Conservation (phyloP, 2,329 filamentous ascomycete species). For the Dendryphion nanum region DNA sequence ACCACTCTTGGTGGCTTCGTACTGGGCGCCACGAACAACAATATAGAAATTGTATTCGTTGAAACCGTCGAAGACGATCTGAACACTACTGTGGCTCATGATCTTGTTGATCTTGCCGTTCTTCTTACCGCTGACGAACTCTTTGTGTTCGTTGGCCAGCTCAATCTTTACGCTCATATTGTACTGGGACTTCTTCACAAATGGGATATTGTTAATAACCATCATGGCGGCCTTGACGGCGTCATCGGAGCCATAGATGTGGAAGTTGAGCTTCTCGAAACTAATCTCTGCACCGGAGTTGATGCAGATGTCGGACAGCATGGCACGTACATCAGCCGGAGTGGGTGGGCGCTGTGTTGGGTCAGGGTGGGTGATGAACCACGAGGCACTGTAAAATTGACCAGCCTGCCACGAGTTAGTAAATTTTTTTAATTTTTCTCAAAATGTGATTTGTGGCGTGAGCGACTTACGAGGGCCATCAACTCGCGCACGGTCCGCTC, state of each 20-base stretch:
- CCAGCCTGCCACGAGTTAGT: slow-evolving; percentile 62
- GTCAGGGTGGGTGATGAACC: slow-evolving; percentile 85
- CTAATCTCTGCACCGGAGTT: slow-evolving; percentile 93
- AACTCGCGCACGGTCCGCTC: slow-evolving; percentile 94
- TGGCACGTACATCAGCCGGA: slow-evolving; percentile 73
- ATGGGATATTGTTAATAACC: slow-evolving; percentile 88
- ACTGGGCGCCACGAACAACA: slow-evolving; percentile 87
- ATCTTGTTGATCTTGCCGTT: slow-evolving; percentile 99
- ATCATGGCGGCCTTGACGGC: slow-evolving; percentile 92
- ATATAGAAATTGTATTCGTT: slow-evolving; percentile 99
- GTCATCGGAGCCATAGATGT: slow-evolving; percentile 93
- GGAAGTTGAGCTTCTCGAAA: slow-evolving; percentile 92
- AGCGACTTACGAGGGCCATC: slow-evolving; percentile 75
- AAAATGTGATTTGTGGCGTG: slow-evolving; percentile 4
- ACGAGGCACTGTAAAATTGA: slow-evolving; percentile 96
- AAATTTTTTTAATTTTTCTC: too few relatives aligned
- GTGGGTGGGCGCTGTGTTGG: slow-evolving; percentile 61
- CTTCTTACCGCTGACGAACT: slow-evolving; percentile 99
- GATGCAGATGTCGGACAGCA: slow-evolving; percentile 93
- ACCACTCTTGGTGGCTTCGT: slow-evolving; percentile 92
- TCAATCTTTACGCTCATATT: slow-evolving; percentile 98
- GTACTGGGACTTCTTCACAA: slow-evolving; percentile 82
- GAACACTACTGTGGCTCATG: slow-evolving; percentile 98
- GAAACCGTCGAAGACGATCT: slow-evolving; percentile 98
- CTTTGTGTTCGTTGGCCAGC: slow-evolving; percentile 98